phyloP scores from a whole-genome alignment of 192 early-diverging fungal species.

The Backusella psychrophila region DNA sequence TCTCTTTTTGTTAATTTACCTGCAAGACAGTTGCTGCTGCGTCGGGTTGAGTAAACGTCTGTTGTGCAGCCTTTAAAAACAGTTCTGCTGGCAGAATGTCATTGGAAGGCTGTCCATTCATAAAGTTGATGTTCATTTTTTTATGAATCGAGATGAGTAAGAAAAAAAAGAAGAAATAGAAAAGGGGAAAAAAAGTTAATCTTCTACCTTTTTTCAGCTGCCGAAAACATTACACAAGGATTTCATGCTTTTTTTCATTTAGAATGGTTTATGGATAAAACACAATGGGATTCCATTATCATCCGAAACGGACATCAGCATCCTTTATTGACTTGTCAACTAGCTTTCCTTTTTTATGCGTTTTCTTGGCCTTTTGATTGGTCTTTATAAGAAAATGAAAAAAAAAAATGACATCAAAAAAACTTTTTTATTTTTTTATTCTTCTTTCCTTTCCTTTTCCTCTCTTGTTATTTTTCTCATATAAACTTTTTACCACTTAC shows the following conservation, averaged over 20 bases:
- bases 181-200: background rate
- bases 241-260: background rate
- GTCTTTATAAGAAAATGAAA: background rate
- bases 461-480: slow-evolving; percentile 7
- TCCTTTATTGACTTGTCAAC: background rate
- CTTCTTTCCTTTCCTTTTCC: too few relatives aligned
- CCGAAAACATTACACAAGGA: background rate
- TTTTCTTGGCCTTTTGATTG: background rate
- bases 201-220: background rate
- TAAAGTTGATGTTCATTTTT: slow-evolving; percentile 8
- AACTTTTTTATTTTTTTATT: background rate
- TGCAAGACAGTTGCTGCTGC: background rate
- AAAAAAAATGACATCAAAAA: background rate
- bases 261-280: background rate
- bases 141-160: background rate
- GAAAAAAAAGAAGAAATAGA: background rate
- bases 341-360: background rate
- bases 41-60: background rate
- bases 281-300: background rate
- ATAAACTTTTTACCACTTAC: background rate
- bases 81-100: background rate
- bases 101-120: slow-evolving; percentile 4
- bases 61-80: background rate
- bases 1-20: background rate
- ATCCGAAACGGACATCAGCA: background rate